These are phyloP conservation scores for Neopestalotiopsis sp. DNA, from an alignment of 2,329 filamentous ascomycete species.

Conservation along the genomic window DNA sequence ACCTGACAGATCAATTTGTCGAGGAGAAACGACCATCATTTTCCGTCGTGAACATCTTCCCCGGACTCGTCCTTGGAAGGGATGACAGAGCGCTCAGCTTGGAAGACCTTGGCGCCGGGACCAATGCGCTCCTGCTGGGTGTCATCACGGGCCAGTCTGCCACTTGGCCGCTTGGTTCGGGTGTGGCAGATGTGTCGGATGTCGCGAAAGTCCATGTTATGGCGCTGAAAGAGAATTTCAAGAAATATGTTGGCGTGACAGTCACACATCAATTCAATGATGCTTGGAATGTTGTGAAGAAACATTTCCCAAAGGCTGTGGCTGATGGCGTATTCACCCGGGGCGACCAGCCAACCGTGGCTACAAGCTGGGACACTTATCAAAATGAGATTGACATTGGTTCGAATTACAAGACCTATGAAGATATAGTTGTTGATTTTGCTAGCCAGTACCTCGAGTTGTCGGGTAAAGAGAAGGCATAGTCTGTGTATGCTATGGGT, in stretches of 20 bases:
- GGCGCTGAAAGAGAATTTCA: neutral
- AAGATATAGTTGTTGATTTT: constrained; percentile 12
- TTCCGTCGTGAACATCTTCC: constrained; percentile 20
- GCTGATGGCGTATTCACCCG: constrained; percentile 20
- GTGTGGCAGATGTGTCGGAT: constrained; percentile 1
- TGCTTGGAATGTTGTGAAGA: constrained; percentile 19
- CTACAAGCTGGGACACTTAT: neutral
- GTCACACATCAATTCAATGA: constrained; percentile 22
- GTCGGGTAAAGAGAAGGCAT: neutral
- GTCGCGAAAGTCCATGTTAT: neutral
- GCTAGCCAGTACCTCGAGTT: constrained; percentile 12
- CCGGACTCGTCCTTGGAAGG: constrained; percentile 22
- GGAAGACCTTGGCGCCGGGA: neutral
- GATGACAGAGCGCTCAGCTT: constrained; percentile 15
- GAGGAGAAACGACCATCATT: constrained; percentile 16
- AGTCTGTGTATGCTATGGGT: neutral
- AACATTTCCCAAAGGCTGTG: constrained; percentile 21
- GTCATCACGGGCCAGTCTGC: neutral
- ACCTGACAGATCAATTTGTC: constrained; percentile 22
- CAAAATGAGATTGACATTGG: neutral
- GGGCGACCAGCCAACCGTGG: constrained; percentile 15
- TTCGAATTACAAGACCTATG: neutral
- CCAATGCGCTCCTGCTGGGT: constrained; percentile 7
- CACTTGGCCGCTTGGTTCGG: neutral
- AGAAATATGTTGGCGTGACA: neutral